Base-by-base conservation (phyloP, 2,329 filamentous ascomycete species). In the Coniella lustricola region DNA sequence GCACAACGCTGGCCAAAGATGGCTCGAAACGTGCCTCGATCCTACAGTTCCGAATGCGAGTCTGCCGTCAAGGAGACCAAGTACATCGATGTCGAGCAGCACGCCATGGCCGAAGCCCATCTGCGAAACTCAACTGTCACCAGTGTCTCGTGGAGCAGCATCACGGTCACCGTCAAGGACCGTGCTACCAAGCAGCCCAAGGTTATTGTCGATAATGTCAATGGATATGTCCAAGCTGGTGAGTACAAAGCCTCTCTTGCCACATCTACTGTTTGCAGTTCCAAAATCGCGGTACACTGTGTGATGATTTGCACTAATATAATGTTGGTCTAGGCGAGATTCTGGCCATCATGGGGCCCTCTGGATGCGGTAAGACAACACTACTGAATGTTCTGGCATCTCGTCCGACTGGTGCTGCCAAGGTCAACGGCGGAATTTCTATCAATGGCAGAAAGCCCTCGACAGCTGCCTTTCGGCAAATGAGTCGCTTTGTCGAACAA, bases 401-500 rank as follows among this genome's bases (percentile, higher is more conserved):
- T 69, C 53, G 69, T 70, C 70, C 72, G 0, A 69, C 75, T 5
- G 71, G 72, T 16, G 77, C 76, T 10, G 71, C 77, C 1, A 75
- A 75, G 3, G 72, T 79, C 2, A 72, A 71, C 5, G 71, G 77
- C 7, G 63, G 74, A 3, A 70, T 81, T 13, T 71, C 77, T 48
- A 72, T 87, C 55, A 90, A 93, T 63, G 85, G 85, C 25, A 62
- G 60, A 2, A 59, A 66, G 3, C 67, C 81, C 3, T 73, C 79
- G 1, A 65, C 71, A 7, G 62, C 70, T 7, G 69, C 70, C 0
- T 84, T 91, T 56, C 78, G 80, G 16, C 72, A 77, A 41, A 72
- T 91, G 43, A 84, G 79, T 47, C 81, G 81, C 40, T 94, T 90
- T 60, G 89, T 94, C 18, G 89, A 95, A 68, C 89, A 95, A 64